These are phyloP conservation scores for Beauveria asiatica DNA, from an alignment of 2,329 filamentous ascomycete species.

Conservation along the genomic window DNA sequence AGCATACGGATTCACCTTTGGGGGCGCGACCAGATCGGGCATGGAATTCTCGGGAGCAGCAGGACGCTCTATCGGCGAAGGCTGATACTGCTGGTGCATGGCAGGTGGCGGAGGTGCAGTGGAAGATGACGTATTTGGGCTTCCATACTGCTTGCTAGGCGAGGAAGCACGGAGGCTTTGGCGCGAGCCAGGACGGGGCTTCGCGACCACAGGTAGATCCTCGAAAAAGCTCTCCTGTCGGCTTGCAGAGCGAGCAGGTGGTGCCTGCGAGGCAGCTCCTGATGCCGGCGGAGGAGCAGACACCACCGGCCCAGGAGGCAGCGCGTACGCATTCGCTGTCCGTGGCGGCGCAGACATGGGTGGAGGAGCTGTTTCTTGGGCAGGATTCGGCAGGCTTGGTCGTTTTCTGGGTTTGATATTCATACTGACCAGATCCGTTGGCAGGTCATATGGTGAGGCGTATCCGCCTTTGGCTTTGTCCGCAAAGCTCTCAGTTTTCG, in stretches of 20 bases:
- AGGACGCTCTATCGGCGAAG: conserved; percentile 16
- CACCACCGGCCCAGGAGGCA: conserved; percentile 19
- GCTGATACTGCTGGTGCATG: conserved; percentile 1
- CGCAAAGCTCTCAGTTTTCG: conserved; percentile 72
- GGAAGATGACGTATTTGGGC: not conserved
- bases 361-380: conserved; percentile 33
- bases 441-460: conserved; percentile 87
- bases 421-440: conserved; percentile 60
- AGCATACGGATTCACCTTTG: conserved; percentile 46
- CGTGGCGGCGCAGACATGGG: conserved; percentile 37
- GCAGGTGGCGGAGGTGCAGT: not conserved
- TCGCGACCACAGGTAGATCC: conserved; percentile 58
- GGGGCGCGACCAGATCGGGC: conserved; percentile 42
- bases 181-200: conserved; percentile 52
- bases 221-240: conserved; percentile 62
- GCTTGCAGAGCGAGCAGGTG: conserved; percentile 37
- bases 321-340: conserved; percentile 55
- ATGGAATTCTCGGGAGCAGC: conserved; percentile 26
- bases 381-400: conserved; percentile 47
- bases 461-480: conserved; percentile 90
- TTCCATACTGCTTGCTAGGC: conserved; percentile 26
- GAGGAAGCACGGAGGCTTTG: conserved; percentile 38
- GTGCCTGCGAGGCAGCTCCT: conserved; percentile 23
- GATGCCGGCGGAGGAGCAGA: conserved; percentile 12
- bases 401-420: conserved; percentile 59